Evolutionary conservation across 495 filamentous ascomycete genomes (phyloP).

Genomic region (Diplogelasinospora grovesii): DNA sequence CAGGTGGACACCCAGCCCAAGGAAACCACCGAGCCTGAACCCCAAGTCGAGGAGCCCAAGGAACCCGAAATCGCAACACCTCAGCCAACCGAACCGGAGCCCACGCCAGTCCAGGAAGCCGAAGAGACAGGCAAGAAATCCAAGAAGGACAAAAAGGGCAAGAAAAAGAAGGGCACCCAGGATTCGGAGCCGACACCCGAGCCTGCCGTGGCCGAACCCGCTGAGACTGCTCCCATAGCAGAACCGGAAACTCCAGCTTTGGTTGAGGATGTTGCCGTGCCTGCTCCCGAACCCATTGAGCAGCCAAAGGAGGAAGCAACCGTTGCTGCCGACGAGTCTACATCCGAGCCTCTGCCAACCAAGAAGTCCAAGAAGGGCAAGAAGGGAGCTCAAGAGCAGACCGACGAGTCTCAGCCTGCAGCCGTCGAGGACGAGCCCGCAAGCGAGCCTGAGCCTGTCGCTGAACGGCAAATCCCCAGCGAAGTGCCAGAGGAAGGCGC

Average conservation of each 20-base stretch:
- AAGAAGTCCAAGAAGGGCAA: conserved; percentile 35
- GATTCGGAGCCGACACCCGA: background rate
- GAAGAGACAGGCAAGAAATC: too few species aligned
- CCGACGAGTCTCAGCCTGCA: background rate
- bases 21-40: too few species aligned
- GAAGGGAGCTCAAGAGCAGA: conserved; percentile 15
- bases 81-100: background rate
- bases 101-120: background rate
- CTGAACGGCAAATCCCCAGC: conserved; percentile 14
- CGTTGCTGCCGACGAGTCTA: background rate
- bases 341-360: background rate
- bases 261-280: background rate
- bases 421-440: conserved; percentile 1
- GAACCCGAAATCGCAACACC: background rate
- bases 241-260: too few species aligned
- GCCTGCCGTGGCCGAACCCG: background rate
- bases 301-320: background rate
- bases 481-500: background rate
- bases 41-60: background rate
- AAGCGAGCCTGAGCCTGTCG: conserved; percentile 13
- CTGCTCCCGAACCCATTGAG: background rate
- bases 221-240: too few species aligned
- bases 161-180: too few species aligned
- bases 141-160: too few species aligned
- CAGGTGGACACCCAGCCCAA: too few species aligned